A percentile compares a stretch with the other conserved stretches of the same genome.
phyloP scores from a whole-genome alignment of 495 filamentous ascomycete genomes.

The Podospora pseudopauciseta region DNA sequence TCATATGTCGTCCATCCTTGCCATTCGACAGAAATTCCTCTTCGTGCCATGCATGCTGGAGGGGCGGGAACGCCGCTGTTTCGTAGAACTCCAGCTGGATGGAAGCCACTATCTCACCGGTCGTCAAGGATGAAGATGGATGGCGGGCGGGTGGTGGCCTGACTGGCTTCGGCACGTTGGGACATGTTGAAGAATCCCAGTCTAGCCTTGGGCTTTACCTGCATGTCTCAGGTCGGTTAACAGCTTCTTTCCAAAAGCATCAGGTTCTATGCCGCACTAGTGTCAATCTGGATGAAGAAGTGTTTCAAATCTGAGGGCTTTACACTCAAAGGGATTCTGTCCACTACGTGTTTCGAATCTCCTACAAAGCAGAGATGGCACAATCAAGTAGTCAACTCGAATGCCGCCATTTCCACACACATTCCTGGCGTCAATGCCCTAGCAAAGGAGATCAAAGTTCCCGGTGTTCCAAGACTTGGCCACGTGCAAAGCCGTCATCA shows the following conservation, averaged over 20 bases:
- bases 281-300: neutral
- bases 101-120: slow-evolving; percentile 10
- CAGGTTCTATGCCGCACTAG: neutral
- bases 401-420: neutral
- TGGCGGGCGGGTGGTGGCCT: neutral
- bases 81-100: neutral
- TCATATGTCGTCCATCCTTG: neutral
- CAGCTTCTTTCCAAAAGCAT: slow-evolving; percentile 1
- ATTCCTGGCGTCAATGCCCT: neutral
- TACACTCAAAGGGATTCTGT: neutral
- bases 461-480: slow-evolving; percentile 4
- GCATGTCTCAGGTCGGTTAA: slow-evolving; percentile 18
- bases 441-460: neutral
- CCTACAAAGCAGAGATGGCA: neutral
- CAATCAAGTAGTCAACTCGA: no score
- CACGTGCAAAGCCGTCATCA: slow-evolving; percentile 6
- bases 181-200: neutral
- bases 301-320: slow-evolving; percentile 1
- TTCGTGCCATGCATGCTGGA: neutral
- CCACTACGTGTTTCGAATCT: neutral
- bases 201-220: slow-evolving; percentile 4
- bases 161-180: neutral
- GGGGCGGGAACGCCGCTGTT: slow-evolving; percentile 5
- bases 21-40: neutral
- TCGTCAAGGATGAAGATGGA: neutral